These are phyloP conservation scores for Mycocentrospora acerina DNA, from an alignment of 2,329 filamentous ascomycete genomes.

Conservation along the genomic window DNA sequence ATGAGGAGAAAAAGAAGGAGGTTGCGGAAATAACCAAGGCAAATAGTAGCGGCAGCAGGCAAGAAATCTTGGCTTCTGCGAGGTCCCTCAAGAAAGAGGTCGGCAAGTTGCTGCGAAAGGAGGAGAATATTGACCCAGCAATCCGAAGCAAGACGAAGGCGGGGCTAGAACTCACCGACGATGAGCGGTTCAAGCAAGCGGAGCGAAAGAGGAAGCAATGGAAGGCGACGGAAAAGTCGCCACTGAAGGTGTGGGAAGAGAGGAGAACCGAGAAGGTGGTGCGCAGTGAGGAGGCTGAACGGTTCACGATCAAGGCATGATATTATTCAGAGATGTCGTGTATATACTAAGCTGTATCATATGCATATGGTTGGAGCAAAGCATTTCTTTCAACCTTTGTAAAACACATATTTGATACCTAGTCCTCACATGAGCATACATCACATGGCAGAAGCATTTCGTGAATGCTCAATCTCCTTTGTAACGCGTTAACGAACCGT, in stretches of 20 bases:
- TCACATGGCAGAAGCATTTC: too few species aligned
- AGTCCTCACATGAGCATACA: too few species aligned
- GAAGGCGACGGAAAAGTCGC: slow-evolving; percentile 41
- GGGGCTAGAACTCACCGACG: slow-evolving; percentile 3
- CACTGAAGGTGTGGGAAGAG: slow-evolving; percentile 38
- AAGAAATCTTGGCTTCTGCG: slow-evolving; percentile 17
- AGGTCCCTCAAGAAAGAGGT: slow-evolving; percentile 28
- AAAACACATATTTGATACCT: too few species aligned
- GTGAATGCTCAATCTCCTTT: too few species aligned
- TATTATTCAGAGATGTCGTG: slow-evolving; percentile 2
- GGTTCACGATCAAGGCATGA: slow-evolving; percentile 25
- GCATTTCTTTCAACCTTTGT: too few species aligned
- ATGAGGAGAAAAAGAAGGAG: slow-evolving; percentile 49
- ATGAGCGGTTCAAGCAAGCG: slow-evolving; percentile 11
- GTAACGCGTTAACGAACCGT: too few species aligned
- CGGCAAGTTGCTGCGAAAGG: slow-evolving; percentile 23
- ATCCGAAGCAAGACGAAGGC: slow-evolving; percentile 9
- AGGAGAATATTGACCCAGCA: slow-evolving; percentile 8
- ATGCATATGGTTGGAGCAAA: slow-evolving; percentile 6
- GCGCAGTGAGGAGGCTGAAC: slow-evolving; percentile 14
- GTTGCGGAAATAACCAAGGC: slow-evolving; percentile 7
- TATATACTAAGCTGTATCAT: slow-evolving; percentile 23
- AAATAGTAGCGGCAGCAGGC: slow-evolving; percentile 8
- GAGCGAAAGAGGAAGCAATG: slow-evolving; percentile 28
- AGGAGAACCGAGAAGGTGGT: slow-evolving; percentile 24